Evolutionary conservation across 2,329 filamentous ascomycete genomes (phyloP), one percentile per base, ranked within the genome.

Genomic region (Cercospora sp.): DNA sequence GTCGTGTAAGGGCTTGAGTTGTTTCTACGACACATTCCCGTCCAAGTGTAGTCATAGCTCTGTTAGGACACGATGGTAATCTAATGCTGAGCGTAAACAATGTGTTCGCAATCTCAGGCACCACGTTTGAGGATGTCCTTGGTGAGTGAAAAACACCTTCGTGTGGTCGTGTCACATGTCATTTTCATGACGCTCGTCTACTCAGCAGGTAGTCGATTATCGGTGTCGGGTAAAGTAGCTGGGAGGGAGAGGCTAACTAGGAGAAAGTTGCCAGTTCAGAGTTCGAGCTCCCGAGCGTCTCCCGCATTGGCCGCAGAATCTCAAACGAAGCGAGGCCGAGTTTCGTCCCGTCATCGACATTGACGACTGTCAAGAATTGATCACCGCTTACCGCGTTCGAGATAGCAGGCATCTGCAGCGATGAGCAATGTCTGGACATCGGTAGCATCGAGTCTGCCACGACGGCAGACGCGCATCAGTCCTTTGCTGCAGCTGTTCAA

Each of bases 391-490:
- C 20, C 12, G 63, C 63, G 20, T 45, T 28, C 20, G 12, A 16
- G 23, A 28, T 53, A 13, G 55, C 55, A 33, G 28, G 16, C 61
- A 26, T 57, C 48, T 28, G 33, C 20, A 31, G 67, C 64, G 16
- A 79, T 79, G 77, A 78, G 72, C 67, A 71, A 77, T 77, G 77
- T 74, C 13, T 77, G 76, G 75, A 70, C 70, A 9, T 66, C 75
- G 70, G 71, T 77, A 74, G 76, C 70, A 58, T 69, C 70, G 18
- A 55, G 71, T 42, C 72, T 72, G 67, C 73, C 73, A 13, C 66
- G 67, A 39, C 72, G 68, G 33, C 65, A 63, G 60, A 61, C 65
- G 36, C 69, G 65, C 31, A 65, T 70, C 23, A 69, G 67, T 62
- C 75, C 74, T 10, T 65, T 77, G 7, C 68, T 75, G 42, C 70